A percentile compares a stretch with the other conserved stretches of the same genome.
These are phyloP conservation scores for Zygoascus bituminiphila DNA, from an alignment of 805 yeast species.

Conservation along the genomic window DNA sequence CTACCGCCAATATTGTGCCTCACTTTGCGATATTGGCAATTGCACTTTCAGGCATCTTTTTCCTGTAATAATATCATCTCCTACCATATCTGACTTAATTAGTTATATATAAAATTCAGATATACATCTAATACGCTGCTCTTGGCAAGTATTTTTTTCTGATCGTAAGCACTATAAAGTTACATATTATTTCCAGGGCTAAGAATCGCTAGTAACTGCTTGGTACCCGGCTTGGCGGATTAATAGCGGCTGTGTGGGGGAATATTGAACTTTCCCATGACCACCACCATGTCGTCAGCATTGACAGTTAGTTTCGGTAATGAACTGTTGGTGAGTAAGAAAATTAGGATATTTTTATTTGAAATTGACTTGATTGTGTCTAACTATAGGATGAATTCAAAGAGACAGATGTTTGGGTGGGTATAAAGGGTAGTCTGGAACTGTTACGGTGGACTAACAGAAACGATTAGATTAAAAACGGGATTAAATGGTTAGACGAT, in stretches of 20 bases:
- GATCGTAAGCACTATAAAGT: too few relatives aligned
- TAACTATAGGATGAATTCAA: conserved; percentile 59
- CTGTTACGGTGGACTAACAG: too few relatives aligned
- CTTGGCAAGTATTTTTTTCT: too few relatives aligned
- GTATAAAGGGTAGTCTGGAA: conserved; percentile 8
- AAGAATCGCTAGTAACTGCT: background rate
- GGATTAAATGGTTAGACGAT: conserved; percentile 68
- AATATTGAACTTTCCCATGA: background rate
- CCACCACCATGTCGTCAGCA: conserved; percentile 9
- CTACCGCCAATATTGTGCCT: too few relatives aligned
- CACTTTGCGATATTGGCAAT: too few relatives aligned
- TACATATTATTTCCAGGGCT: too few relatives aligned
- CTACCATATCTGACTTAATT: too few relatives aligned
- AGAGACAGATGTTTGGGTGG: conserved; percentile 69
- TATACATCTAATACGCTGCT: too few relatives aligned
- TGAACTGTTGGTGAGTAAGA: conserved; percentile 23
- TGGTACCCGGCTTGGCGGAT: background rate
- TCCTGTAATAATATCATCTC: too few relatives aligned
- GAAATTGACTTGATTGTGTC: conserved; percentile 5
- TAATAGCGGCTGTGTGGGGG: too few relatives aligned
- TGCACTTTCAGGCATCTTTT: too few relatives aligned
- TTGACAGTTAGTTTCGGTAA: conserved; percentile 25
- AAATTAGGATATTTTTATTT: background rate
- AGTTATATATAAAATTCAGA: too few relatives aligned
- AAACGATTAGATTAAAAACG: conserved; percentile 37